Conservation (phyloP, 805 yeast species). For the Candida sanyiensis region DNA sequence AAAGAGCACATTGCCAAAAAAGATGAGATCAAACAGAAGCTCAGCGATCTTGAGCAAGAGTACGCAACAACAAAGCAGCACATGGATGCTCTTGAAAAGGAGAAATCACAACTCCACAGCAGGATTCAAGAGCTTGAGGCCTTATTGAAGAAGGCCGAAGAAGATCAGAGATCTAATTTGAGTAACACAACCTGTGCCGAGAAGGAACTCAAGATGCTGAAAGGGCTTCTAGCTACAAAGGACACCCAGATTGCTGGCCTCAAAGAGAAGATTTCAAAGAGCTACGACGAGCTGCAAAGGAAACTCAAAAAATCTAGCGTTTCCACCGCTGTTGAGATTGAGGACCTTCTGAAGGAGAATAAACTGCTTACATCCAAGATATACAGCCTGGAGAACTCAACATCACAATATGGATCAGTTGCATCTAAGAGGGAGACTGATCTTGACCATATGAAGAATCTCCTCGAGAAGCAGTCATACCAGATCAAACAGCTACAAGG, state of each 20-base stretch:
- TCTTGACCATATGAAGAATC: conserved; percentile 25
- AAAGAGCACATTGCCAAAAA: conserved; percentile 27
- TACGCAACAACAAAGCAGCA: no score
- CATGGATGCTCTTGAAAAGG: no score
- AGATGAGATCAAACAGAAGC: conserved; percentile 25
- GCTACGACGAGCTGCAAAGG: conserved; percentile 31
- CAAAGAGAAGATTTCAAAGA: conserved; percentile 26
- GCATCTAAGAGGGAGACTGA: conserved; percentile 33
- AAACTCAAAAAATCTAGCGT: no score
- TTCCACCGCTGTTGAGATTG: no score
- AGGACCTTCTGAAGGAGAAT: conserved; percentile 40
- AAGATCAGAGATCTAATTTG: conserved; percentile 11
- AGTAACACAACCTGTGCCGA: conserved; percentile 15
- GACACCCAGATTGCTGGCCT: conserved; percentile 30
- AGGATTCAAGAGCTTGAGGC: conserved; percentile 21
- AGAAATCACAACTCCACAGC: no score
- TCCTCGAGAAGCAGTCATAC: conserved; percentile 23
- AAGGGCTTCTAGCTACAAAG: conserved; percentile 27
- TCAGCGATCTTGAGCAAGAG: no score
- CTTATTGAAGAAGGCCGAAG: conserved; percentile 14
- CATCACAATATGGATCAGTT: conserved; percentile 30
- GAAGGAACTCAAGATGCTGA: conserved; percentile 30
- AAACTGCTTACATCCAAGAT: conserved; percentile 36
- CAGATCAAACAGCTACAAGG: conserved; percentile 25
- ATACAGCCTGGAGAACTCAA: conserved; percentile 32